A percentile compares a stretch with the other conserved stretches of the same genome.
Conservation (phyloP, 2,329 filamentous ascomycete species). For the Xylariaceae sp. region DNA sequence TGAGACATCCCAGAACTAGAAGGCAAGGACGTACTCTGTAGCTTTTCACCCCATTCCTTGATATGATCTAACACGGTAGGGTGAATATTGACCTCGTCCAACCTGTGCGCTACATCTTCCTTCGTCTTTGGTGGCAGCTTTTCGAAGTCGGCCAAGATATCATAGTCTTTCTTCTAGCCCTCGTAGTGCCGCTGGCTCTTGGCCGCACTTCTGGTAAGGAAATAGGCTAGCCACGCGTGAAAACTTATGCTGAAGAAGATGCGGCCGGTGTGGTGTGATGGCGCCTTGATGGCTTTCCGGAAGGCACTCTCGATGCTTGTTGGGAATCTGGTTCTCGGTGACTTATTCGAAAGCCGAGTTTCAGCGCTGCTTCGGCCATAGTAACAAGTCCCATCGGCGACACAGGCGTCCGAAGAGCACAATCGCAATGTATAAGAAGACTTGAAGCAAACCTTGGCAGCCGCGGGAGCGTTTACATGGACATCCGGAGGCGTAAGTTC, state of each 20-base stretch:
- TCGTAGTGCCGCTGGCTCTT: not conserved
- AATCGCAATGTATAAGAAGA: no score
- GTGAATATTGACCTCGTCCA: not conserved
- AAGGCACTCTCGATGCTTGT: not conserved
- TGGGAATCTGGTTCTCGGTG: no score
- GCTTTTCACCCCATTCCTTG: not conserved
- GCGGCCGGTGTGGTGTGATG: not conserved
- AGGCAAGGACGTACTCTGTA: not conserved
- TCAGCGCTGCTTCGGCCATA: no score
- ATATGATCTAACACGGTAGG: not conserved
- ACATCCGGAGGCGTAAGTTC: no score
- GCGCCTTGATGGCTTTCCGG: not conserved
- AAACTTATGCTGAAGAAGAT: not conserved
- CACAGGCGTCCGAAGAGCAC: no score
- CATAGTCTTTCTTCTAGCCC: not conserved
- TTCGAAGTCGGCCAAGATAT: not conserved
- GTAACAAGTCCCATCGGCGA: no score
- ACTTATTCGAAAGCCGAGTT: no score
- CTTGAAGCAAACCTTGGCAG: no score
- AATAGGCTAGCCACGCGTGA: not conserved
- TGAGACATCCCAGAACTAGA: no score
- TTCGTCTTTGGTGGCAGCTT: not conserved
- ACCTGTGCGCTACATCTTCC: not conserved
- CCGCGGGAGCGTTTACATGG: no score
- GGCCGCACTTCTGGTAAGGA: not conserved